Evolutionary conservation across 768 basidiomycete species (phyloP), one percentile per base, ranked within the genome.

Genomic region (Hemileccinum rubropunctum): DNA sequence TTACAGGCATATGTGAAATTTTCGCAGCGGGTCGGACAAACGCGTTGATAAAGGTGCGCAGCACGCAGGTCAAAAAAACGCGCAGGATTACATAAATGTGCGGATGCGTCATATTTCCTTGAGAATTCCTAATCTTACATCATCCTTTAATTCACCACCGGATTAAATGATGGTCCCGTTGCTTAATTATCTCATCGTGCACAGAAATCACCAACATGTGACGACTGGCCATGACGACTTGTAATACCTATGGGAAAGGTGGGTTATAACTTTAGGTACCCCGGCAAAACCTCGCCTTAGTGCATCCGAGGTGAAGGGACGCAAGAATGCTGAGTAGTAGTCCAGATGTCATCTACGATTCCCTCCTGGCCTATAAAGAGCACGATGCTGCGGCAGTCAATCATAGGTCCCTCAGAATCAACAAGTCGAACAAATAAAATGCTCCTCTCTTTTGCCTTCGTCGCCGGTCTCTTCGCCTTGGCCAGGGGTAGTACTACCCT

Each of bases 401-500:
- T 20, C 15, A 17, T 33, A 42, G 20, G 18, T 35, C 30, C 38
- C 30, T 43, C 35, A 30, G 20, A 43, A 35, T 23, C 42, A 34
- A 28, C 42, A 34, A 28, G 15, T 45, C 20, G 17, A 48, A 42
- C 41, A 21, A 37, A 41, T 30, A 48, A 34, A 26, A 58, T 58
- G 57, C 45, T 48, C 32, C 48, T 58, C 40, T 48, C 57, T 6
- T 45, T 58, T 12, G 43, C 52, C 17, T 51, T 58, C 34, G 39
- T 40, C 34, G n/a, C 42, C n/a, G 14, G 39, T 35, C 41, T 58
- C 45, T 40, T 51, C 39, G 48, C 45, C 37, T 42, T 53, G 27
- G 40, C 48, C 32, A 54, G 17, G 33, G 40, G 34, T 14, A 37
- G 45, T 45, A 50, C 44, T 15, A 50, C 43, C 30, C 69, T 81